Evolutionary conservation across 352 stramenopile genomes (phyloP).

Genomic region (Phytophthora vignae): DNA sequence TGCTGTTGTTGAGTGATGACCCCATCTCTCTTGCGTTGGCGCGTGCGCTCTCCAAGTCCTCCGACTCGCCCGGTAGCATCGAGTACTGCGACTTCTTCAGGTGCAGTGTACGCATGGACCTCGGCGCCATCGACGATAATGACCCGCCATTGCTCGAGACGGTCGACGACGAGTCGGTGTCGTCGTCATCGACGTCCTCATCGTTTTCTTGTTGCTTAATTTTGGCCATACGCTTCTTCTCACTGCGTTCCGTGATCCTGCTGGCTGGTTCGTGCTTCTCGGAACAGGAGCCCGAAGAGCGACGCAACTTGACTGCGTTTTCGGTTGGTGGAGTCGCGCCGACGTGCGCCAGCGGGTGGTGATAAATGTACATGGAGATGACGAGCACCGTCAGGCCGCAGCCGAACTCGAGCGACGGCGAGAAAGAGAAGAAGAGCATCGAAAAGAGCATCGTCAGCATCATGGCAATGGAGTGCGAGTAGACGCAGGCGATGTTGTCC

Average conservation of each 20-base stretch:
- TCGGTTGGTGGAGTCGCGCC: conserved; percentile 6
- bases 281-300: conserved; percentile 24
- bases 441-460: conserved; percentile 91
- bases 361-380: conserved; percentile 91
- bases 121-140: conserved; percentile 21
- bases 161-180: conserved; percentile 24
- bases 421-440: conserved; percentile 88
- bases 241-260: conserved; percentile 16
- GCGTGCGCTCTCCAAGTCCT: conserved; percentile 37
- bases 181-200: conserved; percentile 15
- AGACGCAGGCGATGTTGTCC: conserved; percentile 92
- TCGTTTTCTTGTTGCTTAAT: conserved; percentile 25
- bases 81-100: conserved; percentile 72
- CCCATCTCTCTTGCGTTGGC: conserved; percentile 32
- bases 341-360: conserved; percentile 53
- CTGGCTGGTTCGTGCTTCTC: conserved; percentile 11
- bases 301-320: conserved; percentile 15
- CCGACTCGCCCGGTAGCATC: conserved; percentile 48
- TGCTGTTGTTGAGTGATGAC: conserved; percentile 9
- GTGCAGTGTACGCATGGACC: conserved; percentile 37
- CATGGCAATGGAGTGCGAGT: conserved; percentile 88
- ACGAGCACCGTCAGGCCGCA: conserved; percentile 82
- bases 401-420: conserved; percentile 83
- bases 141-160: conserved; percentile 27
- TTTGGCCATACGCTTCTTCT: conserved; percentile 31